Base-by-base conservation (phyloP, 768 basidiomycete genomes). In the Termitomyces sp. region DNA sequence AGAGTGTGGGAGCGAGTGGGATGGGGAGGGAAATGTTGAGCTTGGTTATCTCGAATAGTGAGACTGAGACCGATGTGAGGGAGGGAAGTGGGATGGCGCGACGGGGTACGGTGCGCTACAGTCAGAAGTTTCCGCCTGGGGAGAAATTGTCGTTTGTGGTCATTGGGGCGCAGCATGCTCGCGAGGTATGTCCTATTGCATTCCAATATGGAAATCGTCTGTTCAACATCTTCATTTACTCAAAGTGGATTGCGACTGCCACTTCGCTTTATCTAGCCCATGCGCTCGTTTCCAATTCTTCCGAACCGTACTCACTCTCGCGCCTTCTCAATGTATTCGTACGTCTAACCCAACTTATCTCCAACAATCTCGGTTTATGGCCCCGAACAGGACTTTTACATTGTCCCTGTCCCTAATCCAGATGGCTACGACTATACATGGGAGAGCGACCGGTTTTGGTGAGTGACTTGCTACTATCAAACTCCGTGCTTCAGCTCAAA, bases 381-480 rank as follows among this genome's bases (percentile, higher is more conserved):
- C 43, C 36, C 10, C 14, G 0, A 14, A 35, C 65, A 83, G 81
- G 83, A 86, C 55, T 87, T 90, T 67, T 81, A 87, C 61, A 81
- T 91, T 63, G 74, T 90, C 32, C 86, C 88, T 0, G 74, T 81
- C 0, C 82, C 86, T 0, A 88, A 88, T 66, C 87, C 87, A 2
- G 87, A 89, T 62, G 88, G 88, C 20, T 91, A 93, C 65, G 80
- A 78, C 0, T 88, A 88, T 64, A 89, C 88, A 8, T 89, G 90
- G 85, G 79, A 83, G 60, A 67, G 56, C 1, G 87, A 91, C 58
- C 81, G 89, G 0, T 83, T 85, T 60, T 90, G 89, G 86, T 74
- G 54, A 62, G 73, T 43, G 63, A 40, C 35, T 1, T 48, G 41
- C 61, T 35, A 9, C 16, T 49, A 13, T 10, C 43, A 13, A 12